Base-by-base conservation (phyloP, 78 protist genomes). In the Dictyostelium citrinum region DNA sequence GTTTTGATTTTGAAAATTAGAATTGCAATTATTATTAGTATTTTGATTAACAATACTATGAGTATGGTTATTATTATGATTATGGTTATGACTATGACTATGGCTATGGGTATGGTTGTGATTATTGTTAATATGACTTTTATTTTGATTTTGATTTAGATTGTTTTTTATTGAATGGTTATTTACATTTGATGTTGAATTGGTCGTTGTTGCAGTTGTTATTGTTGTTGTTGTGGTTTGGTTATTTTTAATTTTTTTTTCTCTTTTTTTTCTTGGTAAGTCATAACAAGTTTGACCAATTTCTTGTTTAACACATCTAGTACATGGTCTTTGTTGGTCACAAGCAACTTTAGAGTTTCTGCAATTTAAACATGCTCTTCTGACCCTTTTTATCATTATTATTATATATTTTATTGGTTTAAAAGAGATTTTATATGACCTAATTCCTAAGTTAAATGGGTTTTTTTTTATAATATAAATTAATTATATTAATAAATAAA, bases 281-380 rank as follows among this genome's bases (percentile, higher is more conserved):
- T 86, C 92, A 64, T 86, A 86, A 60, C 92, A 86, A 16, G 84
- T 77, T 37, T 77, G 60, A 3, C 92, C 79, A 29, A 86, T 86
- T 22, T 86, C 92, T 45, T 77, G 84, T 45, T 86, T 86, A 17
- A 86, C 84, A 77, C 92, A 86, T 64, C 92, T 58, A 4, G 92
- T 77, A 61, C 92, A 86, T 12, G 92, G 92, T 27, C 92, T 46
- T 61, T 77, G 83, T 64, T 75, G 92, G 37, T 86, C 92, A 31
- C 92, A 86, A 4, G 92, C 92, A 3, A 86, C 92, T 39, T 86
- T 86, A 10, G 92, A 86, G 24, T 86, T 86, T 33, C 92, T 86
- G 33, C 92, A 86, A 77, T 86, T 86, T 11, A 86, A 75, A 61
- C 92, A 86, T 2, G 92, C 92, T 39, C 92, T 51, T 86, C 92